phyloP scores from a whole-genome alignment of 129 eudicot genomes.

The carrot (Daucus carota) region DH1_v3.0 NC_030382.2:42520001-42520500 shows the following conservation, averaged over 20 bases:
- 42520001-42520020: too few species aligned
- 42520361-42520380: slow-evolving; percentile 81
- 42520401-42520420: slow-evolving; percentile 48
- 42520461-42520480: slow-evolving; percentile 70
- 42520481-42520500: slow-evolving; percentile 61
- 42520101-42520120: background rate
- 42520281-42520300: too few species aligned
- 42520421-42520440: slow-evolving; percentile 94
- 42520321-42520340: slow-evolving; percentile 87
- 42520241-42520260: background rate
- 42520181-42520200: too few species aligned
- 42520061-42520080: too few species aligned
- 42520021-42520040: too few species aligned
- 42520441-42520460: slow-evolving; percentile 69
- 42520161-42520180: background rate
- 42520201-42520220: too few species aligned
- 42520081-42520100: too few species aligned
- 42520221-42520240: background rate
- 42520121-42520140: background rate
- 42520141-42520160: background rate
- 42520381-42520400: slow-evolving; percentile 65
- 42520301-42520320: slow-evolving; percentile 56
- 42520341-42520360: slow-evolving; percentile 90
- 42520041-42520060: too few species aligned
- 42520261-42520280: too few species aligned